These are phyloP conservation scores for Chlamydomonas sphaeroides DNA, from an alignment of 139 green algal species.

Conservation along the genomic window DNA sequence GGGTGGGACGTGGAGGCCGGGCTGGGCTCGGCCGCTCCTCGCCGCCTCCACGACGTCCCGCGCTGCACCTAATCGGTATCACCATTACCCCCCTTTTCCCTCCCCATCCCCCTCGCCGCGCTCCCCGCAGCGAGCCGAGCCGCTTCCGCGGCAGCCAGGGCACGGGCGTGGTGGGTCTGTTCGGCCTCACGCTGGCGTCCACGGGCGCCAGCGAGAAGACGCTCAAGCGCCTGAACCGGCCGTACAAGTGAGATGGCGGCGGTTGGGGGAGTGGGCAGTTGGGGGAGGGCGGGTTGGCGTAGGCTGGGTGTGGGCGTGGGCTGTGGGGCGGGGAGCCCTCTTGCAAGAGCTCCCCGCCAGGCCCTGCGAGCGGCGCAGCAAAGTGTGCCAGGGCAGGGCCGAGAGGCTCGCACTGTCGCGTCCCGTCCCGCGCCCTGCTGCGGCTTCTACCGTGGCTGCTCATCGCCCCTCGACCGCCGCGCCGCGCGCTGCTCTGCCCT, in stretches of 20 bases:
- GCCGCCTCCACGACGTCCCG: background rate
- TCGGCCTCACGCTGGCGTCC: conserved; percentile 54
- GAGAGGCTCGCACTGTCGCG: no score
- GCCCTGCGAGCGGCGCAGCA: no score
- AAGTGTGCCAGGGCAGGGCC: no score
- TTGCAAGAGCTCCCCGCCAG: no score
- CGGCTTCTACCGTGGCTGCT: no score
- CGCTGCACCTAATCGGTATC: background rate
- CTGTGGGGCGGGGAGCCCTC: no score
- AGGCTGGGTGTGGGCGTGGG: no score
- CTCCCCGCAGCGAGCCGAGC: conserved; percentile 3
- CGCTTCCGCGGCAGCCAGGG: conserved; percentile 62
- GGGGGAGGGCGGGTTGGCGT: background rate
- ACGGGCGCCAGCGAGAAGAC: conserved; percentile 65
- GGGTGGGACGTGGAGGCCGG: background rate
- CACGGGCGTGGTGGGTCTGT: conserved; percentile 58
- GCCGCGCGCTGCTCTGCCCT: no score
- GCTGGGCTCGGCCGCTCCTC: no score
- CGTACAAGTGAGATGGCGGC: no score
- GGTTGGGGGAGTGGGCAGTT: background rate
- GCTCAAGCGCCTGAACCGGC: conserved; percentile 33
- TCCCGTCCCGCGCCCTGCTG: no score
- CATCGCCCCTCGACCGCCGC: no score
- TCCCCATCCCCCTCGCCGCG: background rate
- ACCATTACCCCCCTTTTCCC: background rate